Percentiles rank a stretch among this genome's conserved stretches.
Evolutionary conservation across 805 yeast genomes (phyloP).

Genomic region (Jamesozyma piceae): DNA sequence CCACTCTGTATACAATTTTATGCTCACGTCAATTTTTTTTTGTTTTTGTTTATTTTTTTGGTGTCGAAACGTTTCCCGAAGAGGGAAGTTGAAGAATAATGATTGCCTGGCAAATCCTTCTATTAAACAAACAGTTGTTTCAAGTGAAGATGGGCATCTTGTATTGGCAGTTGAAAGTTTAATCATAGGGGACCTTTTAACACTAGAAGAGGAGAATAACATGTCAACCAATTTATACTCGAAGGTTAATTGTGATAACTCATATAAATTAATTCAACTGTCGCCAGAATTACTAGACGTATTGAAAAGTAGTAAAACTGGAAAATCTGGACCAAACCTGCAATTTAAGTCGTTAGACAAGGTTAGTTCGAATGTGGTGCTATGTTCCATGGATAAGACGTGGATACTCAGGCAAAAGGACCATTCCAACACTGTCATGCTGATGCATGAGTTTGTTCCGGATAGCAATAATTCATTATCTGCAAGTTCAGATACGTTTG

Average conservation of each 20-base stretch:
- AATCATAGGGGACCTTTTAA: no score
- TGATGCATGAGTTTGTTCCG: conserved; percentile 33
- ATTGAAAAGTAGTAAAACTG: conserved; percentile 15
- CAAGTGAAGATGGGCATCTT: no score
- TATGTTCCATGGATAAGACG: conserved; percentile 51
- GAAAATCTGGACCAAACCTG: conserved; percentile 8
- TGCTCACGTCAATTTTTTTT: no score
- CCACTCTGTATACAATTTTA: no score
- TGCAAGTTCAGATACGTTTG: conserved; percentile 21
- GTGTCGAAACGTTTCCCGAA: no score
- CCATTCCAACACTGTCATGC: conserved; percentile 76
- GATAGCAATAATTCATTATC: conserved; percentile 8
- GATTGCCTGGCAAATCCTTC: no score
- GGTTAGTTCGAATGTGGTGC: conserved; percentile 38
- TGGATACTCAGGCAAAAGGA: conserved; percentile 67
- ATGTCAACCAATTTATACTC: conserved; percentile 15
- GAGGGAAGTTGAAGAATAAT: no score
- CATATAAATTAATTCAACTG: conserved; percentile 45
- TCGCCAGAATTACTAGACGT: conserved; percentile 39
- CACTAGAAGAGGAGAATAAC: no score
- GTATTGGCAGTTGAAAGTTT: no score
- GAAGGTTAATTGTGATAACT: conserved; percentile 17
- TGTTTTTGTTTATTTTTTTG: no score
- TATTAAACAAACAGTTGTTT: no score
- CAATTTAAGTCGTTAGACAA: conserved; percentile 27